Evolutionary conservation across 2,329 filamentous ascomycete species (phyloP).

Genomic region (Xylaria sp.): DNA sequence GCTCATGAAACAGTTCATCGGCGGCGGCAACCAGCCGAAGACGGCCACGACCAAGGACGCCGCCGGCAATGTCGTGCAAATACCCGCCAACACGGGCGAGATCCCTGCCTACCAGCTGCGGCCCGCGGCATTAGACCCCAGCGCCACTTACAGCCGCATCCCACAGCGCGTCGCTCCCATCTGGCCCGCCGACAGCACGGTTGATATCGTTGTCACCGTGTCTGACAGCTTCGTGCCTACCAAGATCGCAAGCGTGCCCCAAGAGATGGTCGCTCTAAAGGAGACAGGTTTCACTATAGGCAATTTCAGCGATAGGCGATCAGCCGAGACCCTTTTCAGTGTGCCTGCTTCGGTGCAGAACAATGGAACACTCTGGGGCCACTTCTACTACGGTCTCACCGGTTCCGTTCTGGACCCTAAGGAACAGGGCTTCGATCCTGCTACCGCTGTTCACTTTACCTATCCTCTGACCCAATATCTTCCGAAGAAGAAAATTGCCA

Average conservation of each 20-base stretch:
- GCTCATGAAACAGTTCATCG: conserved; percentile 64
- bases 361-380: conserved; percentile 93
- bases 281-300: conserved; percentile 84
- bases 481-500: conserved; percentile 87
- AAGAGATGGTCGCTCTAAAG: conserved; percentile 77
- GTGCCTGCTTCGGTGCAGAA: conserved; percentile 85
- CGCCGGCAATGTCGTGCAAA: conserved; percentile 63
- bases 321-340: conserved; percentile 79
- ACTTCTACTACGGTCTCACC: conserved; percentile 86
- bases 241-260: conserved; percentile 71
- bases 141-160: conserved; percentile 70
- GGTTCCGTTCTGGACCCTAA: conserved; percentile 82
- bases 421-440: conserved; percentile 75
- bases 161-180: conserved; percentile 84
- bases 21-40: conserved; percentile 59
- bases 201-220: conserved; percentile 89
- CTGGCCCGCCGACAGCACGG: conserved; percentile 80
- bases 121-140: conserved; percentile 68
- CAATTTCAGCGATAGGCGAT: conserved; percentile 81
- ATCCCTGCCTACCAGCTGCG: conserved; percentile 75
- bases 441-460: conserved; percentile 83
- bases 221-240: conserved; percentile 78
- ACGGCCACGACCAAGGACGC: conserved; percentile 62
- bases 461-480: conserved; percentile 90
- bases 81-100: conserved; percentile 63